Base-by-base conservation (phyloP, 352 stramenopile genomes). In the Globisporangium takayamanum region DNA sequence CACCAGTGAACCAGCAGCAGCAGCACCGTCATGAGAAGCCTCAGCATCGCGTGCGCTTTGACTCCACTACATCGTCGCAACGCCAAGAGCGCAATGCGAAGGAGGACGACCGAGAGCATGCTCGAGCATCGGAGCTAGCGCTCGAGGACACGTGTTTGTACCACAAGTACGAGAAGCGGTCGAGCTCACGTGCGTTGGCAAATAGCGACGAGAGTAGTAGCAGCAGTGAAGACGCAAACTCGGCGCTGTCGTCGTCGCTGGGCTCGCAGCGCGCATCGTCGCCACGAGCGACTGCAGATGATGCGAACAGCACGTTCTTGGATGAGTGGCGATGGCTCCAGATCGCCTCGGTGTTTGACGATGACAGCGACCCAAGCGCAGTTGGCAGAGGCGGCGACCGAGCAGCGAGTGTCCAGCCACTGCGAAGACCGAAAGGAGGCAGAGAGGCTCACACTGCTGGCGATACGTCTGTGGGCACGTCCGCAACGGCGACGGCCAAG, bases 281-380 rank as follows among this genome's bases (percentile, higher is more conserved):
- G n/a, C 56, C 56, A 18, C 56, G 49, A 5, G 5, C 41, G 16
- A 22, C 41, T 25, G 50, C 25, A 0, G 59, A 64, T 22, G 59
- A 59, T 22, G 46, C 51, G 36, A 59, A 59, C 51, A 59, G 15
- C 52, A 54, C 54, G 26, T 64, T 64, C 25, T 30, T 59, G 25
- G 46, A 59, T 10, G 59, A 64, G 53, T 64, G 59, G 59, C 28
- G 52, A 25, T 22, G 18, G 7, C 47, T 64, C n/a, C 51, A 64
- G 25, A 47, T 64, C 45, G 22, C 52, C 3, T 48, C 44, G 7
- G 59, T 18, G 22, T 64, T 64, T 28, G 42, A 54, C 37, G 59
- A 59, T 41, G 42, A 4, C 4, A 36, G 30, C 30, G 20, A 10
- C 33, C 42, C 25, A 33, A 55, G 16, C 47, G 11, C 30, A n/a